Percentiles rank a stretch among this genome's conserved stretches.
These are phyloP conservation scores for Candida hispaniensis DNA, from an alignment of 805 yeast genomes.

Conservation along the genomic window DNA sequence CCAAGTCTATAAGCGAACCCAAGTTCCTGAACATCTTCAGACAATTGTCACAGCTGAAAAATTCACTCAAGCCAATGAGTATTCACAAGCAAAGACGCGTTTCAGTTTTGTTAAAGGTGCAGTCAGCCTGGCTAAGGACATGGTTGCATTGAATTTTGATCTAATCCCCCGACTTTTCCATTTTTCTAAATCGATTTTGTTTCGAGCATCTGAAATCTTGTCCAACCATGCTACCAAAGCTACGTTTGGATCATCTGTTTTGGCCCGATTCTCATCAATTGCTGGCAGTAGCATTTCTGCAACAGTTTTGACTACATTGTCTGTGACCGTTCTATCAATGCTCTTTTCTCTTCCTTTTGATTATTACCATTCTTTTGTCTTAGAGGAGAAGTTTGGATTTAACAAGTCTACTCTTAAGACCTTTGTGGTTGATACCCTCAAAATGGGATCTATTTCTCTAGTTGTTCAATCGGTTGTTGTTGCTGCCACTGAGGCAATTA, in stretches of 20 bases:
- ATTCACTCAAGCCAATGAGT: conserved; percentile 63
- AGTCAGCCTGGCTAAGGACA: conserved; percentile 44
- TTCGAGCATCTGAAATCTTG: conserved; percentile 16
- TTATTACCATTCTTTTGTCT: conserved; percentile 70
- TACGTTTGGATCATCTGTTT: conserved; percentile 46
- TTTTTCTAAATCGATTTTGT: conserved; percentile 33
- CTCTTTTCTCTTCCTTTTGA: conserved; percentile 55
- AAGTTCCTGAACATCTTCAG: conserved; percentile 60
- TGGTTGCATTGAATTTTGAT: conserved; percentile 49
- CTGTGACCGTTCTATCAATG: conserved; percentile 40
- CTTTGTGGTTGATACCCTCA: conserved; percentile 66
- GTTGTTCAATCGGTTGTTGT: conserved; percentile 63
- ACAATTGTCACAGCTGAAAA: conserved; percentile 62
- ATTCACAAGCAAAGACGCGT: conserved; percentile 66
- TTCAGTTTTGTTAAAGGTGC: conserved; percentile 50
- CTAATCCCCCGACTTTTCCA: conserved; percentile 55
- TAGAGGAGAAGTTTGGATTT: conserved; percentile 89
- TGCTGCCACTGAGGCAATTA: conserved; percentile 67
- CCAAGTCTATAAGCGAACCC: conserved; percentile 42
- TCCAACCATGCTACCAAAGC: conserved; percentile 42
- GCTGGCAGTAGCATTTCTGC: conserved; percentile 35
- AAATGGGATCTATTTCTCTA: conserved; percentile 42
- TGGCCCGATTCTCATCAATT: conserved; percentile 18
- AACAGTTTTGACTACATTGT: conserved; percentile 53
- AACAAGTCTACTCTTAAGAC: conserved; percentile 68